Base-by-base conservation (phyloP, 768 basidiomycete species). In the Leccinum olivaceopallidum region DNA sequence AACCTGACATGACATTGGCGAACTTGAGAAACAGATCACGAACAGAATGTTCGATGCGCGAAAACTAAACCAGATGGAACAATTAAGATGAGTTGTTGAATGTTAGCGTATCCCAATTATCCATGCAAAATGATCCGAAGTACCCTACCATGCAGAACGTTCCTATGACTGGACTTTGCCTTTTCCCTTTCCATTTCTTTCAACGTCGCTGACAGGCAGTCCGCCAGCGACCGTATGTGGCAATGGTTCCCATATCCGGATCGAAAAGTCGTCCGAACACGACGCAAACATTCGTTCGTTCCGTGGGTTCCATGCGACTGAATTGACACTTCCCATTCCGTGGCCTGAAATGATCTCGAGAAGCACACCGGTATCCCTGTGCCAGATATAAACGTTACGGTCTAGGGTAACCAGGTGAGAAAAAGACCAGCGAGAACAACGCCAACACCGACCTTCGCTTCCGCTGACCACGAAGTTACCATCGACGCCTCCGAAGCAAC, bases 301-400 rank as follows among this genome's bases (percentile, higher is more conserved):
- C 54, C 81, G 80, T 20, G 94, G 94, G 74, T 97, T 95, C 97
- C 97, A 99, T 37, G 95, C 90, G 16, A 98, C 95, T 14, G 91
- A 88, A 73, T 98, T 99, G 62, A 99, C 95, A 63, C 89, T 90
- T 44, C 94, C 95, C 59, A 78, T 78, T n/a, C 86, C 87, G 67
- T 98, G 96, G 0, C 97, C 97, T 4, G 83, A 73, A 3, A 99
- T 82, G n/a, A 88, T 82, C 73, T 97, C 94, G 18, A 98, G 80
- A 49, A 95, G 80, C 3, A 81, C 78, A 2, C 89, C 90, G 8
- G 89, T 89, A 67, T 93, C 89, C 51, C 90, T 85, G 72, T 98
- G 92, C 95, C 96, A 99, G 36, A 98, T 85, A 77, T 98, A 97
- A 50, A 98, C 89, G 63, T 90, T 90, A 49, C 89, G 86, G 75